Evolutionary conservation across 345 rosid genomes (phyloP).

Genomic region (Sisymbrium irio): DNA sequence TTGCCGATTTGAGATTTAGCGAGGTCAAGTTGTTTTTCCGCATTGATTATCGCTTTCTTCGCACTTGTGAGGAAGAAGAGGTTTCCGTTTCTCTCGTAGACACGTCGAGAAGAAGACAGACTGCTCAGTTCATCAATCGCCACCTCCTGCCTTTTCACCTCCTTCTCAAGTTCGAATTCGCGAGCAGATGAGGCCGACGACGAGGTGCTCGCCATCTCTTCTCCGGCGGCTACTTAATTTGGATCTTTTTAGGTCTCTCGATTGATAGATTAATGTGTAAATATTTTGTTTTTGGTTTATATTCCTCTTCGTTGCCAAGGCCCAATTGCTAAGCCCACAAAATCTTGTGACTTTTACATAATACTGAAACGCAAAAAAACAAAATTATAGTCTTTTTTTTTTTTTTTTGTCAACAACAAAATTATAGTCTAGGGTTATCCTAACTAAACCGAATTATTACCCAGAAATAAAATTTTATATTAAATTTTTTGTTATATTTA

Average conservation of each 20-base stretch:
- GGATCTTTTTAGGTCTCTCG: not conserved
- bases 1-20: constrained; percentile 27
- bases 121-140: constrained; percentile 24
- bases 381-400: no score
- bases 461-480: no score
- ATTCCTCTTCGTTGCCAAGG: not conserved
- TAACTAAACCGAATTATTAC: no score
- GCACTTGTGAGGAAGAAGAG: constrained; percentile 30
- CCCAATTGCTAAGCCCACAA: not conserved
- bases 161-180: constrained; percentile 26
- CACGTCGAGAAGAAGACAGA: constrained; percentile 31
- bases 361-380: no score
- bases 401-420: no score
- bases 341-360: no score
- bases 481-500: no score
- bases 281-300: not conserved
- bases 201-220: constrained; percentile 20
- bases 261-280: not conserved
- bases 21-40: constrained; percentile 8
- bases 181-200: not conserved
- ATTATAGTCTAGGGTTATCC: no score
- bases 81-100: constrained; percentile 24
- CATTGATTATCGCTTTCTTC: constrained; percentile 19
- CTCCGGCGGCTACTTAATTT: not conserved
- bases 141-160: constrained; percentile 28